These are phyloP conservation scores for Polygonum maritimum DNA, from an alignment of 148 eudicot genomes.

Conservation along the genomic window DNA sequence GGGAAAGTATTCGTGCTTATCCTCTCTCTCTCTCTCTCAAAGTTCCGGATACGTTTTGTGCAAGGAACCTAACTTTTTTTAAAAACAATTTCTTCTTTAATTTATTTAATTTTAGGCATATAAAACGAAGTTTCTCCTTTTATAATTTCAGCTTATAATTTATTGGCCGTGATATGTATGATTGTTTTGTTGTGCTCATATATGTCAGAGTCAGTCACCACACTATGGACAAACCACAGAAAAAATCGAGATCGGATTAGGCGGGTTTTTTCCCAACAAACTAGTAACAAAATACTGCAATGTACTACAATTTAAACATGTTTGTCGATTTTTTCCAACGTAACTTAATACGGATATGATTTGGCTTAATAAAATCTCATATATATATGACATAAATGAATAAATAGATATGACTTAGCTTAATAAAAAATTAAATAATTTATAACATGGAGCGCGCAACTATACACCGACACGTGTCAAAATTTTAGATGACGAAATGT, in stretches of 20 bases:
- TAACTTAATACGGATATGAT: too few species aligned
- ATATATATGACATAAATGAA: too few species aligned
- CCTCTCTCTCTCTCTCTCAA: conserved; percentile 14
- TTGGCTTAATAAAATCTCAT: too few species aligned
- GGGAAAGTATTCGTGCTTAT: conserved; percentile 28
- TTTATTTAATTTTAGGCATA: not conserved
- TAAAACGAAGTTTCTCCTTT: not conserved
- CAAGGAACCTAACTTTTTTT: conserved; percentile 34
- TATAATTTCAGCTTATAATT: not conserved
- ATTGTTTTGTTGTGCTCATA: not conserved
- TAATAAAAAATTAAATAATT: too few species aligned
- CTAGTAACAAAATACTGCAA: too few species aligned
- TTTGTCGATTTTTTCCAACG: too few species aligned
- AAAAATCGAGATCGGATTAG: not conserved
- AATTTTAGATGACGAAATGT: too few species aligned
- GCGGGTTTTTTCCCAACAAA: not conserved
- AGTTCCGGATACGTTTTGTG: conserved; percentile 35
- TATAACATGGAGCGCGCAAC: too few species aligned
- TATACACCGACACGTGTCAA: too few species aligned
- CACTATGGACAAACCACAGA: not conserved
- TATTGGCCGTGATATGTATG: not conserved
- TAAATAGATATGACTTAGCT: too few species aligned
- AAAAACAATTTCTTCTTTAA: not conserved
- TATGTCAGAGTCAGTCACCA: conserved; percentile 1
- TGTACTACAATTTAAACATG: too few species aligned